phyloP scores from a whole-genome alignment of 2,329 filamentous ascomycete species.

The Aquanectria penicillioides region DNA sequence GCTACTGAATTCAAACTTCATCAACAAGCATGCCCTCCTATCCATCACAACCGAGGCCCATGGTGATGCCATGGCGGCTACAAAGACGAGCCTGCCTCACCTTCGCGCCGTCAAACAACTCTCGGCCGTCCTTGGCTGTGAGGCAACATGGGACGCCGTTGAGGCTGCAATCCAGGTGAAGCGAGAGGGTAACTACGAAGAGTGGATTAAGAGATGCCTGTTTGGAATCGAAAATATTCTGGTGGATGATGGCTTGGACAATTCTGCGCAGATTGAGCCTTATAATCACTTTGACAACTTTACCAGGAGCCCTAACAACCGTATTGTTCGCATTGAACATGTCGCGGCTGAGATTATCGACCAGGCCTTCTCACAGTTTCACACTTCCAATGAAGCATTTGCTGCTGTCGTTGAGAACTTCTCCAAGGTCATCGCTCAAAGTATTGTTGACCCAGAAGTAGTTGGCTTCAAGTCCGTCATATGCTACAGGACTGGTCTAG shows the following conservation, averaged over 20 bases:
- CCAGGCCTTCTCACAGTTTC: slow-evolving; percentile 50
- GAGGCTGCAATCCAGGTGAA: slow-evolving; percentile 54
- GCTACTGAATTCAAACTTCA: slow-evolving; percentile 63
- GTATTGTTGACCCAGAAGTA: slow-evolving; percentile 72
- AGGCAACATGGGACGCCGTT: slow-evolving; percentile 68
- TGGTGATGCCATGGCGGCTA: slow-evolving; percentile 72
- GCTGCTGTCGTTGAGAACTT: slow-evolving; percentile 49
- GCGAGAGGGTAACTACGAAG: slow-evolving; percentile 58
- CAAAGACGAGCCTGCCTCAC: slow-evolving; percentile 72
- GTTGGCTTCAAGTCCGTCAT: slow-evolving; percentile 86
- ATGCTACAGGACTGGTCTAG: slow-evolving; percentile 81
- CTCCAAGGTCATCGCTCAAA: slow-evolving; percentile 59
- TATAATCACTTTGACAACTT: slow-evolving; percentile 75
- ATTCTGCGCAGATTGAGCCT: slow-evolving; percentile 63
- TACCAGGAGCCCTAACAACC: slow-evolving; percentile 70
- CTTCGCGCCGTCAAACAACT: slow-evolving; percentile 77
- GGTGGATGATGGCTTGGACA: slow-evolving; percentile 79
- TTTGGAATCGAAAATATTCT: slow-evolving; percentile 78
- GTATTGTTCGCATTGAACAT: slow-evolving; percentile 82
- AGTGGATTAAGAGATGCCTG: slow-evolving; percentile 72
- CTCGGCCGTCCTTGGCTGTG: slow-evolving; percentile 70
- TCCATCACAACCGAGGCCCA: slow-evolving; percentile 79
- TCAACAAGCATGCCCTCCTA: slow-evolving; percentile 59
- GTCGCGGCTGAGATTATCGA: slow-evolving; percentile 72
- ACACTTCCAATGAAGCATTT: slow-evolving; percentile 39